phyloP scores from a whole-genome alignment of 257 asterid genomes.

The Solanum chiquidenum region DNA sequence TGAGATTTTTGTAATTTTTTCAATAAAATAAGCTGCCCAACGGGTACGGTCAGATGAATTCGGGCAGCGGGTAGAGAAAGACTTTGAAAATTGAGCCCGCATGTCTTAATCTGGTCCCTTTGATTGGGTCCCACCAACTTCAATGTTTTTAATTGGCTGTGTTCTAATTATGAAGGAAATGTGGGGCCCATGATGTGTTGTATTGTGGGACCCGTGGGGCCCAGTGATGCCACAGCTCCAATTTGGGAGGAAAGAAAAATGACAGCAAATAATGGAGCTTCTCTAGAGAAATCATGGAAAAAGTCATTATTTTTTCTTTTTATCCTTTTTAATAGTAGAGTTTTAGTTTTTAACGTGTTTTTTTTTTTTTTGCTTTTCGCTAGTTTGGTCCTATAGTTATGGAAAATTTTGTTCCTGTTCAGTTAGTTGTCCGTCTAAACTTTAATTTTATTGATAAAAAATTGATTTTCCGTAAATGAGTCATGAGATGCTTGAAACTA shows the following conservation, averaged over 20 bases:
- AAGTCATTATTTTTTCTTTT: neutral
- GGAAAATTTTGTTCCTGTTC: neutral
- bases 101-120: constrained; percentile 17
- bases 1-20: no score
- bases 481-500: neutral
- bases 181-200: constrained; percentile 18
- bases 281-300: constrained; percentile 13
- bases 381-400: neutral
- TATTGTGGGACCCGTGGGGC: constrained; percentile 20
- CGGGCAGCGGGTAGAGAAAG: constrained; percentile 43
- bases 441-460: neutral
- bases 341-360: no score
- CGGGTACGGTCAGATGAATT: neutral
- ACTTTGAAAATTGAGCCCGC: constrained; percentile 37
- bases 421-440: no score
- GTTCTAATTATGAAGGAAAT: neutral
- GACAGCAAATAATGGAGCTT: constrained; percentile 19
- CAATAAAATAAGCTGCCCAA: constrained; percentile 23
- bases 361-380: no score
- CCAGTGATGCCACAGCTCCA: constrained; percentile 44
- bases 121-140: constrained; percentile 19
- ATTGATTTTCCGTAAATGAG: neutral
- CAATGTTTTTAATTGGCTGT: constrained; percentile 1
- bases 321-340: neutral
- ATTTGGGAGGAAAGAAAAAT: constrained; percentile 28